Base-by-base conservation (phyloP, 139 green algal genomes). In the Coccomyxa sp. region DNA sequence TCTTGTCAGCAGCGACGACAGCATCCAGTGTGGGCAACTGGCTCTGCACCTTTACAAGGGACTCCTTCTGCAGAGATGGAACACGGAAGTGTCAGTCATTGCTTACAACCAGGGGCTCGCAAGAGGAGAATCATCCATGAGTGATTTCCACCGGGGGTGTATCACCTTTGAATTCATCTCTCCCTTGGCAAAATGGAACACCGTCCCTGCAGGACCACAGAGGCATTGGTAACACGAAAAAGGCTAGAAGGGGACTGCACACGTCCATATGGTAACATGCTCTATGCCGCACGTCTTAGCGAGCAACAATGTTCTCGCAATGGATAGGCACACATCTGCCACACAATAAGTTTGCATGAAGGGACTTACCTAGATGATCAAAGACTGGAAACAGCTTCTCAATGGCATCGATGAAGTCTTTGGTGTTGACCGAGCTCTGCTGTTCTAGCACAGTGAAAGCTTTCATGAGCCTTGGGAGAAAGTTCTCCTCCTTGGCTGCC, bases 1-100 rank as follows among this genome's bases (percentile, higher is more conserved):
- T 78, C 70, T 85, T 85, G 72, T 86, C 85, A 7, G 77, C 79
- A 29, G 44, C 78, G 29, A 91, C 84, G 14, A 91, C 77, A 22
- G 83, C 75, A 14, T 81, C 73, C 64, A 91, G 71, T 1, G 80
- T 81, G 29, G 75, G n/a, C 22, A 80, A 39, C 33, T 64, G 37
- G 31, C n/a, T n/a, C 8, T 69, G 5, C 22, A 82, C 50, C 44
- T 39, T 37, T 55, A 76, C 79, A 22, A 91, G 50, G 16, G 74
- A 87, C 34, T 90, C 82, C 8, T 70, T 80, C 86, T 90, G 84
- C 74, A 79, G 9, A 78, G 33, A 8, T 22, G 40, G 14, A 10
- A 36, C 64, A 71, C 14, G 14, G 64, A 71, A 16, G n/a, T 8
- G 8, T 44, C 16, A 50, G 14, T 3, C n/a, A 50, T 39, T n/a